These are phyloP conservation scores for Botrytis pseudocinerea DNA, from an alignment of 2,329 filamentous ascomycete genomes.

Conservation along the genomic window DNA sequence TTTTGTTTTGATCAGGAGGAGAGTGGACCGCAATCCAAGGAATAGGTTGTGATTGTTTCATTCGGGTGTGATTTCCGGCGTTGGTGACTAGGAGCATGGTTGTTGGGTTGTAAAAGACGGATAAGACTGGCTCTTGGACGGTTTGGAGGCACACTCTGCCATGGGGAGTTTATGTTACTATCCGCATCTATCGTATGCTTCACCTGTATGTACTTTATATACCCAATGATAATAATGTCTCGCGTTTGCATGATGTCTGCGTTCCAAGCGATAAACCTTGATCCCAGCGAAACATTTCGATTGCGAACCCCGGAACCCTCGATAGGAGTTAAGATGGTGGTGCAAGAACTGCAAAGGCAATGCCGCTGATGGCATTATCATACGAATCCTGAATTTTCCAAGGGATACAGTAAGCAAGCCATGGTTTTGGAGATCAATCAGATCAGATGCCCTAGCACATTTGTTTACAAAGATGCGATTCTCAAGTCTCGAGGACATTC, in stretches of 20 bases:
- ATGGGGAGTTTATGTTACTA: constrained; percentile 9
- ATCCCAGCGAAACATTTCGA: neutral
- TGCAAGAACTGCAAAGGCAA: neutral
- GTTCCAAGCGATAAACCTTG: neutral
- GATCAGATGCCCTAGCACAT: neutral
- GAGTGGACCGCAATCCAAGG: neutral
- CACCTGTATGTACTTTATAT: constrained; percentile 11
- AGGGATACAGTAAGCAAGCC: constrained; percentile 8
- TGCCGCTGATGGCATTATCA: neutral
- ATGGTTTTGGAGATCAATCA: neutral
- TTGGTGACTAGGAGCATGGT: constrained; percentile 15
- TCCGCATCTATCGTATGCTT: constrained; percentile 9
- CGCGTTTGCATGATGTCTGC: constrained; percentile 6
- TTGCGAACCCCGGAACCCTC: neutral
- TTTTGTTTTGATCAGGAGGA: constrained; percentile 40
- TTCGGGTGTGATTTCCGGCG: constrained; percentile 15
- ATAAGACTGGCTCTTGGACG: constrained; percentile 8
- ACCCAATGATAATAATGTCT: constrained; percentile 12
- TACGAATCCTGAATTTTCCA: neutral
- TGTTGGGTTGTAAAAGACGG: constrained; percentile 3
- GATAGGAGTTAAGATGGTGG: neutral
- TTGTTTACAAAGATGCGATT: neutral
- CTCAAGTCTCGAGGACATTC: neutral
- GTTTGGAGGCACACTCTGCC: neutral
- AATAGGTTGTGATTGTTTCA: constrained; percentile 8